Conservation (phyloP, 1,284 basidiomycete species). For the Pseudozyma flocculosa region DNA sequence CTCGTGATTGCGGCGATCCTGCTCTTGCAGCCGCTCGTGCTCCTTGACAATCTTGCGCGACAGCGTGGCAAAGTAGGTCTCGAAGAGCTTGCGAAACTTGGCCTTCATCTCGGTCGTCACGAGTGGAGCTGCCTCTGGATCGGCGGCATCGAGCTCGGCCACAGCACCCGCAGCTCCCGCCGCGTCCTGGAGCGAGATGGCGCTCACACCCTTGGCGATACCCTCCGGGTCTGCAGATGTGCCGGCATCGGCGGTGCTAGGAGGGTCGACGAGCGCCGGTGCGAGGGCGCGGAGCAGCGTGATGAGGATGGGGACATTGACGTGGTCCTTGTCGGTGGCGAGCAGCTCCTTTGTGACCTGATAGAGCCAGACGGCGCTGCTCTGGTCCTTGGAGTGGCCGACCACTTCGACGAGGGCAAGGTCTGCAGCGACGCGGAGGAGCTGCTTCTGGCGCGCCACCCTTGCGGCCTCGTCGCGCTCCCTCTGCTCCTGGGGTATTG, state of each 20-base stretch:
- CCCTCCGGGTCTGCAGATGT: neutral
- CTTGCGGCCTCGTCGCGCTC: constrained; percentile 89
- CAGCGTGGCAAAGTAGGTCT: constrained; percentile 87
- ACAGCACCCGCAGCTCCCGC: neutral
- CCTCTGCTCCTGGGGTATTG: constrained; percentile 72
- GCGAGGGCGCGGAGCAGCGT: constrained; percentile 82
- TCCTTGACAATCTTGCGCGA: constrained; percentile 75
- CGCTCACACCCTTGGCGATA: constrained; percentile 1
- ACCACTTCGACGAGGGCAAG: constrained; percentile 78
- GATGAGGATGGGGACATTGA: constrained; percentile 78
- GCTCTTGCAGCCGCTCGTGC: constrained; percentile 82
- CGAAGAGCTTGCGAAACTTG: constrained; percentile 87
- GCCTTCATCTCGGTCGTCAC: constrained; percentile 78
- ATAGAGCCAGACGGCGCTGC: constrained; percentile 65
- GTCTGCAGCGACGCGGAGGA: constrained; percentile 84
- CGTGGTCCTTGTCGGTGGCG: constrained; percentile 79
- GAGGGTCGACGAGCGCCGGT: constrained; percentile 67
- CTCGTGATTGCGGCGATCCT: constrained; percentile 93
- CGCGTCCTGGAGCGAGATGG: constrained; percentile 15
- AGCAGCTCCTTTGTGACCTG: constrained; percentile 63
- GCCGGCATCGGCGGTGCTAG: neutral
- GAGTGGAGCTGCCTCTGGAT: constrained; percentile 59
- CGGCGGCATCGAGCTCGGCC: constrained; percentile 7
- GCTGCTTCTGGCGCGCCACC: constrained; percentile 76
- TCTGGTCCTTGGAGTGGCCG: constrained; percentile 7